phyloP scores from a whole-genome alignment of 305 asterid species.

The Fraxinus nigra region DNA sequence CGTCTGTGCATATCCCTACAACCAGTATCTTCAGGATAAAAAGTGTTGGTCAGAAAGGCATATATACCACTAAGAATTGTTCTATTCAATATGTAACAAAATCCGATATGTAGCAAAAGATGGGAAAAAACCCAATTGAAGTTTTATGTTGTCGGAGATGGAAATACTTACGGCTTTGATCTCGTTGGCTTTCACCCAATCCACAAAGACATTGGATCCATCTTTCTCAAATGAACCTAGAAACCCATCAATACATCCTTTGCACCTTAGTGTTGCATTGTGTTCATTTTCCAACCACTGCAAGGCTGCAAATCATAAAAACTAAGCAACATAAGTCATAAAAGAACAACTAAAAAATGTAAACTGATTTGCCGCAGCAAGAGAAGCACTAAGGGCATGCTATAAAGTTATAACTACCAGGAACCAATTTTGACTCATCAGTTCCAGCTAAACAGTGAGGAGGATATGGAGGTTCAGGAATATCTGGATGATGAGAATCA shows the following conservation, averaged over 20 bases:
- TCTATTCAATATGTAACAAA: not conserved
- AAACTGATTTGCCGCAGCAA: not conserved
- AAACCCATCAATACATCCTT: conserved; percentile 85
- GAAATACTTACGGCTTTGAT: conserved; percentile 57
- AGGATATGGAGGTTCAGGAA: conserved; percentile 90
- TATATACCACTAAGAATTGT: not conserved
- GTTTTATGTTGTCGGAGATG: not conserved
- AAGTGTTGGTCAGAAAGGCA: conserved; percentile 14
- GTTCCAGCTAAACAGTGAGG: conserved; percentile 84
- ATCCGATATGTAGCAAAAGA: not conserved
- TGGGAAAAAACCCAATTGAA: not conserved
- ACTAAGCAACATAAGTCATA: conserved; percentile 12
- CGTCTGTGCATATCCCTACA: conserved; percentile 83
- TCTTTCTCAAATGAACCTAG: conserved; percentile 72
- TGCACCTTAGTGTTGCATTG: conserved; percentile 66
- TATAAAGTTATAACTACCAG: conserved; percentile 36
- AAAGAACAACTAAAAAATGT: not conserved
- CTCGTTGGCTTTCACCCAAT: conserved; percentile 78
- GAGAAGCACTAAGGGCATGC: not conserved
- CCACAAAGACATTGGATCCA: conserved; percentile 76
- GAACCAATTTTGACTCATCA: conserved; percentile 73
- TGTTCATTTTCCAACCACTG: conserved; percentile 81
- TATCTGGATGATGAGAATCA: conserved; percentile 77
- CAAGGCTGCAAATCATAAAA: conserved; percentile 47
- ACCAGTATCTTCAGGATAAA: conserved; percentile 56